Evolutionary conservation across 1,284 basidiomycete genomes (phyloP).

Genomic region (Boletellus deceptivus): DNA sequence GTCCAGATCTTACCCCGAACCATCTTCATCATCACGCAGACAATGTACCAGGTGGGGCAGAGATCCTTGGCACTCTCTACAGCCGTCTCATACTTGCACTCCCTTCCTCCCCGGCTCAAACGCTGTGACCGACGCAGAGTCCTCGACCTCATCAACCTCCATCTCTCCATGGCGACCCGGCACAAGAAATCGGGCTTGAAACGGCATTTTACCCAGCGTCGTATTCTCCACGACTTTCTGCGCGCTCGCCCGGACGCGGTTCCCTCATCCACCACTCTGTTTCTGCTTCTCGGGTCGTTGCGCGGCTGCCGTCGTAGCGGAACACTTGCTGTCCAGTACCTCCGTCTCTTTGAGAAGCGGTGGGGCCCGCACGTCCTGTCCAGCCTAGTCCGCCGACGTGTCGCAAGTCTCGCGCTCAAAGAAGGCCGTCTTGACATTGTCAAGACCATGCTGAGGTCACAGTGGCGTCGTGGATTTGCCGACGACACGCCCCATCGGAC

Average conservation of each 20-base stretch:
- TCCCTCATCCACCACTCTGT: constrained; percentile 63
- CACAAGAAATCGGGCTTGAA: constrained; percentile 37
- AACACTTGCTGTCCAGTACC: constrained; percentile 46
- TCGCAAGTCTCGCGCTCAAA: constrained; percentile 56
- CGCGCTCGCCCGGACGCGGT: constrained; percentile 45
- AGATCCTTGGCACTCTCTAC: constrained; percentile 39
- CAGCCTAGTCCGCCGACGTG: constrained; percentile 53
- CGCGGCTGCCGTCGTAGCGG: constrained; percentile 47
- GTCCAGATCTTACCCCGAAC: constrained; percentile 36
- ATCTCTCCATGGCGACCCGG: constrained; percentile 40
- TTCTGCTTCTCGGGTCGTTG: constrained; percentile 55
- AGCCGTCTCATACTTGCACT: constrained; percentile 42
- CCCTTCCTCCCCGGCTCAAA: constrained; percentile 40
- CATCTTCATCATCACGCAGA: constrained; percentile 37
- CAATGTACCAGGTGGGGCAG: constrained; percentile 37
- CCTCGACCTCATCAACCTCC: constrained; percentile 46
- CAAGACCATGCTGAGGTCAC: constrained; percentile 32
- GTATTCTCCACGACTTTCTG: constrained; percentile 44
- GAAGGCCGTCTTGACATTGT: constrained; percentile 57
- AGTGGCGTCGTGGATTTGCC: constrained; percentile 14
- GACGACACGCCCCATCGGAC: constrained; percentile 10
- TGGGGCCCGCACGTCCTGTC: constrained; percentile 59
- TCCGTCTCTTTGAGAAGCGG: constrained; percentile 44
- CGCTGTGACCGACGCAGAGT: constrained; percentile 32
- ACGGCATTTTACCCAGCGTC: constrained; percentile 33